phyloP scores from a whole-genome alignment of 2,329 filamentous ascomycete genomes.

The Botrytis deweyae region DNA sequence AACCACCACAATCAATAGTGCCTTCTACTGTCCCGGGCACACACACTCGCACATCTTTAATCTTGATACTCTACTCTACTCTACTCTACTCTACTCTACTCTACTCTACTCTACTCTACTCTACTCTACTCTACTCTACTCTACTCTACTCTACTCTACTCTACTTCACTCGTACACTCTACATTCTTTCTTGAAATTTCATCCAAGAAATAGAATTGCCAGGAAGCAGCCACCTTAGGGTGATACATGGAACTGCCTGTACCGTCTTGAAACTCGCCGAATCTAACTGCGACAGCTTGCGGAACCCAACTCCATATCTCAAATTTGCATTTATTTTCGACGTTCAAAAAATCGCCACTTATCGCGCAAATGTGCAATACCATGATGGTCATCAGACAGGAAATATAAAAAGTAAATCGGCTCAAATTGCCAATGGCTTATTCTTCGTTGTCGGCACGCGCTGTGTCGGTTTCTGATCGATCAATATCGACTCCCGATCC shows the following conservation, averaged over 20 bases:
- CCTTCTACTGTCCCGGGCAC: background rate
- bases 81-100: too few relatives aligned
- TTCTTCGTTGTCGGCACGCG: constrained; percentile 27
- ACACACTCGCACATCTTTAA: background rate
- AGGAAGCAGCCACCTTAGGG: background rate
- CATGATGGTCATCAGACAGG: constrained; percentile 22
- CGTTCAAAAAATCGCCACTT: background rate
- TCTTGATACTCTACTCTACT: background rate
- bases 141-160: background rate
- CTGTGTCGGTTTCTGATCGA: constrained; percentile 26
- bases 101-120: too few relatives aligned
- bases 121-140: too few relatives aligned
- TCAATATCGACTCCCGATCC: constrained; percentile 31
- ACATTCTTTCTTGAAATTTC: background rate
- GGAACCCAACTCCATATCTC: background rate
- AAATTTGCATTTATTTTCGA: background rate
- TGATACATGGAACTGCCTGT: background rate
- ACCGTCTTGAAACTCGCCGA: background rate
- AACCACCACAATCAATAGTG: background rate
- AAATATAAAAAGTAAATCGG: background rate
- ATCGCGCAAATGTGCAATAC: background rate
- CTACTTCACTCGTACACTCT: background rate
- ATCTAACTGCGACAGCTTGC: background rate
- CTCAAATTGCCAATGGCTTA: constrained; percentile 30
- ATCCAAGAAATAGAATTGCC: background rate